Percentiles rank a stretch among this genome's conserved stretches.
Evolutionary conservation across 1,284 basidiomycete species (phyloP).

Genomic region (Puccinia coronata): DNA sequence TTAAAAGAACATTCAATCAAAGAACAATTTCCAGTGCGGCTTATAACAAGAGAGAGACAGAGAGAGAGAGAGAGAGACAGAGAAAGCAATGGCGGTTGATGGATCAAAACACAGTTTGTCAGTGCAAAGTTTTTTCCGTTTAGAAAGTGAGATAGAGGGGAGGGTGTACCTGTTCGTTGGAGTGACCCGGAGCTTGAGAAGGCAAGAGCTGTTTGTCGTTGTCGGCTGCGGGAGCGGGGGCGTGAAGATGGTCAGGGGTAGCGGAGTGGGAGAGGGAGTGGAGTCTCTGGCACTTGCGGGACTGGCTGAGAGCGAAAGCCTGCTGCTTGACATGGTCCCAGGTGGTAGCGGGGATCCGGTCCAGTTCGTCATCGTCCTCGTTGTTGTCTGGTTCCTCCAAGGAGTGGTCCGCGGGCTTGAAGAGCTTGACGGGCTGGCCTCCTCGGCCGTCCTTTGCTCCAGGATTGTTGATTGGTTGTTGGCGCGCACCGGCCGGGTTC

Average conservation of each 20-base stretch:
- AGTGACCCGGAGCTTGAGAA: conserved; percentile 19
- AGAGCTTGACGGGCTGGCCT: not conserved
- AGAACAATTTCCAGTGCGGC: conserved; percentile 30
- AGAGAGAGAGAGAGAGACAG: not conserved
- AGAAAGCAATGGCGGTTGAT: not conserved
- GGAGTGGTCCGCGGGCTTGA: not conserved
- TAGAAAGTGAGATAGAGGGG: not conserved
- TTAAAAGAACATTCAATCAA: not conserved
- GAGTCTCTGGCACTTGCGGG: conserved; percentile 7
- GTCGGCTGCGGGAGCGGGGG: not conserved
- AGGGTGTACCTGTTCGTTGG: not conserved
- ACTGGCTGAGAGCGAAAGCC: conserved; percentile 25
- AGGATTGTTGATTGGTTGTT: not conserved
- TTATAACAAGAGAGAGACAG: too few species aligned
- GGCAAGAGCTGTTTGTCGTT: conserved; percentile 30
- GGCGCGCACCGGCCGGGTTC: not conserved
- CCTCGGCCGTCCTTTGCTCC: not conserved
- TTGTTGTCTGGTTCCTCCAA: too few species aligned
- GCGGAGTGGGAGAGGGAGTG: not conserved
- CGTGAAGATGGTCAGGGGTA: not conserved
- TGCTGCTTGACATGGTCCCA: conserved; percentile 37
- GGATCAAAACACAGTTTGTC: not conserved
- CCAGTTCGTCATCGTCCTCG: conserved; percentile 25
- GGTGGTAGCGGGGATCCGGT: not conserved
- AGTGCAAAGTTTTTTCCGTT: too few species aligned